phyloP scores from a whole-genome alignment of 78 protist genomes.

The Isochrysis galbana region DNA sequence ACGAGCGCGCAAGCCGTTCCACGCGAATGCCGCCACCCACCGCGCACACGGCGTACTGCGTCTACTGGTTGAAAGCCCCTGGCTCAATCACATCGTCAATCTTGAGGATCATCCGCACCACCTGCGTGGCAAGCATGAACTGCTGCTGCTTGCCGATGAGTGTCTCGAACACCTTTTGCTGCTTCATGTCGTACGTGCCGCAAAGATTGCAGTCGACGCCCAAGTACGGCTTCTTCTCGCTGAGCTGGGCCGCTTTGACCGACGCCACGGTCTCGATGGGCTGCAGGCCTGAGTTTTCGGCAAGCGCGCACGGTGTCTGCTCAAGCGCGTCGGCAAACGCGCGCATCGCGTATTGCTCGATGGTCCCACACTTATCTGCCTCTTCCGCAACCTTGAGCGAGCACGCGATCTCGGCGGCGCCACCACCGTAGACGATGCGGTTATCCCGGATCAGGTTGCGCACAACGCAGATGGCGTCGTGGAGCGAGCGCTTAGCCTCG shows the following conservation, averaged over 20 bases:
- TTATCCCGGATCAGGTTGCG: constrained; percentile 98
- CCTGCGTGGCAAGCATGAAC: constrained; percentile 96
- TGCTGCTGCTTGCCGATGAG: constrained; percentile 96
- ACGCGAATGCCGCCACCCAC: too few relatives aligned
- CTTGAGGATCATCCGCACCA: constrained; percentile 98
- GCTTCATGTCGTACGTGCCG: constrained; percentile 62
- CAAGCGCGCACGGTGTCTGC: constrained; percentile 95
- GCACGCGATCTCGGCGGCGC: constrained; percentile 94
- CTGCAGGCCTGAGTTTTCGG: constrained; percentile 94
- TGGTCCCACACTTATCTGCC: not conserved
- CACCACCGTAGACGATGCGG: constrained; percentile 92
- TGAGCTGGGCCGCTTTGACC: constrained; percentile 83
- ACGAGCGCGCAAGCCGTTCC: too few relatives aligned
- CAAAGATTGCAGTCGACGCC: constrained; percentile 93
- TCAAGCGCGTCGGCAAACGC: constrained; percentile 99
- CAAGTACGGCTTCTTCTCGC: constrained; percentile 76
- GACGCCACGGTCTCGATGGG: constrained; percentile 82
- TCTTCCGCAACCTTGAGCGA: constrained; percentile 70
- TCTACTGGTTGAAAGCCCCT: constrained; percentile 3
- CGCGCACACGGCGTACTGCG: too few relatives aligned
- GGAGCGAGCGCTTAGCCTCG: constrained; percentile 97
- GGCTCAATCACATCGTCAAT: constrained; percentile 94
- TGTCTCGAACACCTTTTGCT: constrained; percentile 83
- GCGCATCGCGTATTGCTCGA: constrained; percentile 96
- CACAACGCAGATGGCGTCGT: constrained; percentile 98